A percentile compares a stretch with the other conserved stretches of the same genome.
Evolutionary conservation across 345 rosid species (phyloP).

Genomic region (Hibiscus trionum): DNA sequence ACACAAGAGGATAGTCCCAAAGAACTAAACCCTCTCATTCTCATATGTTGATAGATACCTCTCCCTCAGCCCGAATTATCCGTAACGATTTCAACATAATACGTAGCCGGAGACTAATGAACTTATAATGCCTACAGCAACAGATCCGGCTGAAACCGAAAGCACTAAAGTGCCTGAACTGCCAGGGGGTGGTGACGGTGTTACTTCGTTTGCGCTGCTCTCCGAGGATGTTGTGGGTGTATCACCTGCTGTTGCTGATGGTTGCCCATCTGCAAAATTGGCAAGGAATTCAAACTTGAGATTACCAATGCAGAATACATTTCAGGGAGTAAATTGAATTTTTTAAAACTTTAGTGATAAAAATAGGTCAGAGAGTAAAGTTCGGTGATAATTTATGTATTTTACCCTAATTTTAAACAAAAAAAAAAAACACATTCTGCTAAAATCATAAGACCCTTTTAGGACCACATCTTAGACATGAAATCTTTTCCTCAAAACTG

Average conservation of each 20-base stretch:
- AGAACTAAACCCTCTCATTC: not conserved
- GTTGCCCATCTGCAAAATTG: conserved; percentile 16
- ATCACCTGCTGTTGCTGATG: conserved; percentile 10
- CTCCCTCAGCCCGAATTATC: not conserved
- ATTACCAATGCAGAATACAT: too few species aligned
- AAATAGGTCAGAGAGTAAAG: too few species aligned
- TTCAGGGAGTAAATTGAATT: too few species aligned
- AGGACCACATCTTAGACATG: too few species aligned
- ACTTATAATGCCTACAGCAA: conserved; percentile 12
- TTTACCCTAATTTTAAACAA: too few species aligned
- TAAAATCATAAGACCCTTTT: too few species aligned
- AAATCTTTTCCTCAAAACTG: too few species aligned
- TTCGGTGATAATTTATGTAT: too few species aligned
- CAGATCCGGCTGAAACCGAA: conserved; percentile 13
- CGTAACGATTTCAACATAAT: not conserved
- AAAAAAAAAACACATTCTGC: too few species aligned
- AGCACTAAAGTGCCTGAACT: conserved; percentile 17
- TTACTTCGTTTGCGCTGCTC: not conserved
- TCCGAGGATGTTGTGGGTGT: conserved; percentile 4
- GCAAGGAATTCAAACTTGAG: not conserved
- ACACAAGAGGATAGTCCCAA: not conserved
- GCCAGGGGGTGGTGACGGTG: conserved; percentile 34
- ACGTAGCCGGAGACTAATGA: conserved; percentile 2
- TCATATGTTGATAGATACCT: not conserved
- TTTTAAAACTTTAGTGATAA: too few species aligned